Evolutionary conservation across 768 basidiomycete genomes (phyloP).

Genomic region (Suillus luteus): DNA sequence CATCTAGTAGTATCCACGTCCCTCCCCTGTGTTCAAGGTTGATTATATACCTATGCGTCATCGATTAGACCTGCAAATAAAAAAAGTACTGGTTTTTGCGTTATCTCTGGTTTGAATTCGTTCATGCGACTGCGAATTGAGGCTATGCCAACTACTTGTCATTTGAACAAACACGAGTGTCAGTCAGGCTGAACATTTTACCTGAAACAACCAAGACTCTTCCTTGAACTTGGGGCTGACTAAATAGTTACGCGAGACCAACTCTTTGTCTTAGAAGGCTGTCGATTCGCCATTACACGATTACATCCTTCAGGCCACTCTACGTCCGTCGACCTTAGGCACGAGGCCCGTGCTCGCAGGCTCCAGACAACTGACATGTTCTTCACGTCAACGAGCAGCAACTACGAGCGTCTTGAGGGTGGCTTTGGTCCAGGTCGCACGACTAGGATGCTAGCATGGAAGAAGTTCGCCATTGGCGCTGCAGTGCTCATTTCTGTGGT

Average conservation of each 20-base stretch:
- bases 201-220: neutral
- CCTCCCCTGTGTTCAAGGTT: slow-evolving; percentile 3
- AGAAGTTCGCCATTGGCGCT: slow-evolving; percentile 64
- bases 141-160: neutral
- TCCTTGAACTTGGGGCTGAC: neutral
- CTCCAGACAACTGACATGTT: slow-evolving; percentile 21
- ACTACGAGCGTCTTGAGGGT: slow-evolving; percentile 63
- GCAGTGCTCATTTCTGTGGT: slow-evolving; percentile 57
- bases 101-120: neutral
- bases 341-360: slow-evolving; percentile 27
- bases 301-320: slow-evolving; percentile 27
- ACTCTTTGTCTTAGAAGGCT: neutral
- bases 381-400: slow-evolving; percentile 38
- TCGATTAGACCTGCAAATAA: slow-evolving; percentile 11
- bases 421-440: slow-evolving; percentile 54
- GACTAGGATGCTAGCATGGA: slow-evolving; percentile 52
- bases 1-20: slow-evolving; percentile 1
- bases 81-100: slow-evolving; percentile 5
- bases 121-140: neutral
- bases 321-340: slow-evolving; percentile 32
- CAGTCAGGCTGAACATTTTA: neutral
- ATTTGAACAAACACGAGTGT: neutral
- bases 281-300: slow-evolving; percentile 22
- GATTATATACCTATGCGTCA: slow-evolving; percentile 8
- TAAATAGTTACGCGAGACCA: neutral